Evolutionary conservation across 805 yeast species (phyloP).

Genomic region (Barnettozyma sp.): DNA sequence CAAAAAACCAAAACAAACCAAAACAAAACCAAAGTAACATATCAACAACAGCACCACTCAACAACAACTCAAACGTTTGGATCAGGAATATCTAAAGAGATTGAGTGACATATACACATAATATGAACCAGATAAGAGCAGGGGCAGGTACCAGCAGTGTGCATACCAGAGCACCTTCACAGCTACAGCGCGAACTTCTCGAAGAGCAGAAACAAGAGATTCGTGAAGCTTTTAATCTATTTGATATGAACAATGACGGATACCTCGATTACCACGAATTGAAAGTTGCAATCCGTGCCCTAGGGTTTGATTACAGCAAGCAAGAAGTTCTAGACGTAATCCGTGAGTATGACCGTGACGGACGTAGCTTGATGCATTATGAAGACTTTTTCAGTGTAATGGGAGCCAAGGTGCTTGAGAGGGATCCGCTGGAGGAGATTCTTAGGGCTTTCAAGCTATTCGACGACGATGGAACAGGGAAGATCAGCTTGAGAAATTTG

Average conservation of each 20-base stretch:
- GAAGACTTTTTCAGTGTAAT: slow-evolving; percentile 73
- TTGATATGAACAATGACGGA: slow-evolving; percentile 91
- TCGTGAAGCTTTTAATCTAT: slow-evolving; percentile 83
- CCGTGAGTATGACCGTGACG: slow-evolving; percentile 74
- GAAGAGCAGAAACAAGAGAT: slow-evolving; percentile 90
- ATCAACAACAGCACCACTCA: neutral
- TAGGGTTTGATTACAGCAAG: slow-evolving; percentile 81
- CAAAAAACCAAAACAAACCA: neutral
- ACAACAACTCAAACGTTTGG: too few species aligned
- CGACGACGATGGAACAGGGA: slow-evolving; percentile 85
- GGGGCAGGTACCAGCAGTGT: slow-evolving; percentile 6
- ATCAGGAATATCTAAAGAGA: too few species aligned
- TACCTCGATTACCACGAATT: slow-evolving; percentile 86
- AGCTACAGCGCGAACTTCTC: slow-evolving; percentile 56
- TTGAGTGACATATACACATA: neutral
- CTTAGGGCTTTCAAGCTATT: slow-evolving; percentile 82
- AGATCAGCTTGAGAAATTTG: slow-evolving; percentile 72
- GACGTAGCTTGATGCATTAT: slow-evolving; percentile 62
- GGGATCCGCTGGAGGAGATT: slow-evolving; percentile 93
- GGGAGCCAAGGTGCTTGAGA: slow-evolving; percentile 71
- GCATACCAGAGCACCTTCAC: slow-evolving; percentile 27
- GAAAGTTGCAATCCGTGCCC: slow-evolving; percentile 83
- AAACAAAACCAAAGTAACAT: neutral
- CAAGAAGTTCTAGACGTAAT: slow-evolving; percentile 70
- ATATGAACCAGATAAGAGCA: slow-evolving; percentile 3